Base-by-base conservation (phyloP, 306 rosid species). In the Comarum palustre region DNA sequence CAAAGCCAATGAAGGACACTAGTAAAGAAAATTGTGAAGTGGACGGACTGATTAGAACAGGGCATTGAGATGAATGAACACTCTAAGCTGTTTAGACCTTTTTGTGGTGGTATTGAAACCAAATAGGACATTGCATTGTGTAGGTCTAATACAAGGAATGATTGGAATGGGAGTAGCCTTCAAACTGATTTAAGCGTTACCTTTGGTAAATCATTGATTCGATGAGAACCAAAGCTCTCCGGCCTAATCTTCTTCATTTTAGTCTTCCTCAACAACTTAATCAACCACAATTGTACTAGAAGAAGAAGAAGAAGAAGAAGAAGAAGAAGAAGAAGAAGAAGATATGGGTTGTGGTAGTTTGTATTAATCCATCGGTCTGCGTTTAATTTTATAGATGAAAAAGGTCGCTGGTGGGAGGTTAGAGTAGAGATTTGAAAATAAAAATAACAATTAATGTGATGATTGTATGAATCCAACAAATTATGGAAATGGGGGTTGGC, bases 31-130 rank as follows among this genome's bases (percentile, higher is more conserved):
- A 43, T 13, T 2, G 0, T 14, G 46, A 19, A 41, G 14, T 55
- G 34, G 16, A 71, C 43, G 38, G 31, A 52, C 48, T 32, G 3
- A 13, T 15, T 31, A 68, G 76, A 24, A n/a, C 22, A 15, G 16
- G 41, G 47, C 31, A 73, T 58, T 19, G 25, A 70, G 61, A 71
- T 67, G 15, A 34, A 38, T 1, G 70, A 71, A 42, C 25, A 61
- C 3, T n/a, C 46, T 59, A 14, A 10, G 2, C 29, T 73, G 25
- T 48, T 62, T 59, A 60, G 19, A 38, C 19, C 60, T 62, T 29
- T 17, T 20, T 13, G 36, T 32, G 58, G 46, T 17, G 73, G 66
- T 38, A 47, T 38, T 47, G 60, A 31, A 47, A 58, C 51, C 43
- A 19, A 31, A 15, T 32, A 58, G 45, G 17, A 46, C 68, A 48